These are phyloP conservation scores for Gracilaria gracilis DNA, from an alignment of 23 red algal genomes.

Conservation along the genomic window DNA sequence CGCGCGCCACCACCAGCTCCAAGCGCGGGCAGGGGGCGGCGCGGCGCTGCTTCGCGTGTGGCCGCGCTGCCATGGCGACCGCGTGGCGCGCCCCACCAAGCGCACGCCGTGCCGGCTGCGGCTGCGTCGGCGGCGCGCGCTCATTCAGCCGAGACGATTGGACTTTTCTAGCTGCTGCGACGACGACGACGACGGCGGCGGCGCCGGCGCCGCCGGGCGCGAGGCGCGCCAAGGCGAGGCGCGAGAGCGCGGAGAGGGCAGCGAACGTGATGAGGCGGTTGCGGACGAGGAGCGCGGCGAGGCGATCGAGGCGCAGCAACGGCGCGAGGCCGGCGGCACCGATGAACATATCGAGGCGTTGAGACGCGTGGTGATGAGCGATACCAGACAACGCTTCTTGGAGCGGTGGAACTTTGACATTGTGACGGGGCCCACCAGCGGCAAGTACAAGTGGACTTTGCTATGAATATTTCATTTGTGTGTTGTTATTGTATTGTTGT, in stretches of 20 bases:
- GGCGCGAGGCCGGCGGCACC: background rate
- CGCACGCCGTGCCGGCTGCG: conserved; percentile 19
- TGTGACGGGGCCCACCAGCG: background rate
- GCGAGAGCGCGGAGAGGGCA: background rate
- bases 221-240: background rate
- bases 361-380: background rate
- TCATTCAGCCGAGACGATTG: background rate
- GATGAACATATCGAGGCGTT: background rate
- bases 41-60: background rate
- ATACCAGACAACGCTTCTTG: conserved; percentile 17
- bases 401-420: conserved; percentile 33
- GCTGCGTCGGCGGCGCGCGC: background rate
- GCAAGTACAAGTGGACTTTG: background rate
- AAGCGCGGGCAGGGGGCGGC: background rate
- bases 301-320: too few species aligned
- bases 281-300: background rate
- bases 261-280: background rate
- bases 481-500: background rate
- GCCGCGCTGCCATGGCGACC: background rate
- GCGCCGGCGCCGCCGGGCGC: background rate
- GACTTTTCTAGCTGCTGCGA: conserved; percentile 10
- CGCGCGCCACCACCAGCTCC: background rate
- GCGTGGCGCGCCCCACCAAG: background rate
- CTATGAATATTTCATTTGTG: background rate
- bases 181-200: background rate